Base-by-base conservation (phyloP, 306 rosid genomes). In the Astragalus glycyphyllos region DNA sequence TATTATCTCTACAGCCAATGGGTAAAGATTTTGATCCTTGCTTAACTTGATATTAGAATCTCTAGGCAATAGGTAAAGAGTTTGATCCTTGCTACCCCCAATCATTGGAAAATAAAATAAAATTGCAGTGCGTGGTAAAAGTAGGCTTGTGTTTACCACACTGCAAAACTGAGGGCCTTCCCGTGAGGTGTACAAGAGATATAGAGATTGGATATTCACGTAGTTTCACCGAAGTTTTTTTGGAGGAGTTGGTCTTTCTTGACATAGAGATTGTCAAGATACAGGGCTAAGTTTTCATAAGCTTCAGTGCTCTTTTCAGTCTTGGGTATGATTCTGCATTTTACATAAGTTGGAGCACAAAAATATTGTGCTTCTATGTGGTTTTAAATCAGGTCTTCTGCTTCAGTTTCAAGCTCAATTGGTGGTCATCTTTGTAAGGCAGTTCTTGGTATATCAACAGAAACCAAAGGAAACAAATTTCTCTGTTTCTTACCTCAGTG, bases 351-450 rank as follows among this genome's bases (percentile, higher is more conserved):
- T 38, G 8, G 47, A 59, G 55, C 5, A 8, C 37, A 41, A 2
- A 42, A 65, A 16, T 64, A 26, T 34, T 32, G 11, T 48, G 44
- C 58, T 31, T 14, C 44, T 14, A 31, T 47, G 6, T 20, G 20
- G 53, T 40, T 54, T 58, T 14, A 23, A 7, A 14, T 32, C 26
- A 16, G 26, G 66, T 65, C 42, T 65, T 63, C 20, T 65, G 71
- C 58, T 56, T 49, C 54, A 56, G 51, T 45, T 75, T 34, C 47
- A 46, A 34, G 68, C 32, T 55, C 17, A 15, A 56, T 75, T 55
- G 67, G 78, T 63, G 26, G 11, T 64, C 17, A 62, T 50, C 44
- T 51, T 10, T 51, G 16, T 9, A 10, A 35, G 51, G 15, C 35
- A 73, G 34, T 37, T 50, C 44, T 62, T 26, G 44, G 44, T 50